A percentile compares a stretch with the other conserved stretches of the same genome.
These are phyloP conservation scores for Pichia sp. DNA, from an alignment of 1,139 yeast genomes.

Conservation along the genomic window DNA sequence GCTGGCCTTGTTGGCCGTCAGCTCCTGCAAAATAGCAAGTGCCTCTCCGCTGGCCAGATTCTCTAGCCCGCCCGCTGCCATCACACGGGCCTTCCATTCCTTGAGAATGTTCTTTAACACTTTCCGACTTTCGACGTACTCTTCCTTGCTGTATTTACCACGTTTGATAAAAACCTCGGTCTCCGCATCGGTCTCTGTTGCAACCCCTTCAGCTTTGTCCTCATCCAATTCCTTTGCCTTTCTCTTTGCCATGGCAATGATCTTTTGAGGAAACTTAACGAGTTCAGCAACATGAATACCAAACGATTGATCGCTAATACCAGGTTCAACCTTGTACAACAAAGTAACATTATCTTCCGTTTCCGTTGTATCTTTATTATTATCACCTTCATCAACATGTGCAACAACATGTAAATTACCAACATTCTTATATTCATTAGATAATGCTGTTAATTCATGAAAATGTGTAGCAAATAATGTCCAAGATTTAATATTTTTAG, in stretches of 20 bases:
- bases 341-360: constrained; percentile 67
- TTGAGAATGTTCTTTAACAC: constrained; percentile 50
- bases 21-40: constrained; percentile 34
- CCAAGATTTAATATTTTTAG: constrained; percentile 64
- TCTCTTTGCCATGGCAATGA: constrained; percentile 89
- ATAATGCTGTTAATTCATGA: constrained; percentile 82
- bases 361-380: constrained; percentile 24
- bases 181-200: constrained; percentile 41
- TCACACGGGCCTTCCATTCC: constrained; percentile 54
- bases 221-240: constrained; percentile 86
- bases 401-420: constrained; percentile 91
- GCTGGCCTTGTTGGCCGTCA: constrained; percentile 28
- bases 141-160: constrained; percentile 48
- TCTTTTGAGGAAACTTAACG: constrained; percentile 84
- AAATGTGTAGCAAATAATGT: constrained; percentile 94
- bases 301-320: constrained; percentile 88
- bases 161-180: constrained; percentile 31
- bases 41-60: constrained; percentile 35
- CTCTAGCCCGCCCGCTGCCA: constrained; percentile 32
- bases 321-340: constrained; percentile 85
- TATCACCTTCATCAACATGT: constrained; percentile 49
- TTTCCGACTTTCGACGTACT: constrained; percentile 51
- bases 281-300: constrained; percentile 97
- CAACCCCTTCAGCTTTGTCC: no score
- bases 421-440: constrained; percentile 57